A percentile compares a stretch with the other conserved stretches of the same genome.
Conservation (phyloP, 2,329 filamentous ascomycete genomes). For the Curvularia sp. region DNA sequence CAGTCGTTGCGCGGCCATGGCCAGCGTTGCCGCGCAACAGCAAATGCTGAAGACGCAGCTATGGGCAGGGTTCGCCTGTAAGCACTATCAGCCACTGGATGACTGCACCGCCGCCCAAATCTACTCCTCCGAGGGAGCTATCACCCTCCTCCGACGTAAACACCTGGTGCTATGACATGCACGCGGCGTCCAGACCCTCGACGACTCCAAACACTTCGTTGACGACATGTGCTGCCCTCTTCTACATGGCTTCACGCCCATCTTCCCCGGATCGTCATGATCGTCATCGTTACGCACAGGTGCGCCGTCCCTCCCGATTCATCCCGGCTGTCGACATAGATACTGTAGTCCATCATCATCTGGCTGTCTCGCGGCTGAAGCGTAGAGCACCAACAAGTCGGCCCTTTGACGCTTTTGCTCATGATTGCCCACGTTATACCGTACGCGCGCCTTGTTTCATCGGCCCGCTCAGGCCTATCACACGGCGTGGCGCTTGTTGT, state of each 20-base stretch:
- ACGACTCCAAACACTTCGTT: neutral
- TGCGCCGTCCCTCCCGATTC: neutral
- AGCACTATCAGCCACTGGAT: constrained; percentile 13
- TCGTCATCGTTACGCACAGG: constrained; percentile 21
- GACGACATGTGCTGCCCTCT: constrained; percentile 8
- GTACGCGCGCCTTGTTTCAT: neutral
- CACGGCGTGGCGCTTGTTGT: neutral
- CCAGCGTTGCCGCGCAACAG: constrained; percentile 26
- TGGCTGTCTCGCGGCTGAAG: too few relatives aligned
- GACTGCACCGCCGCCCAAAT: constrained; percentile 11
- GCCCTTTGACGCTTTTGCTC: neutral
- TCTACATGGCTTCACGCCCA: neutral
- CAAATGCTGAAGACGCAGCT: constrained; percentile 24
- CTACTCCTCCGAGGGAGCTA: constrained; percentile 13
- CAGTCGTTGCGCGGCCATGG: constrained; percentile 23
- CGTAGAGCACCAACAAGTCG: neutral
- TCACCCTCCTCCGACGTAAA: constrained; percentile 17
- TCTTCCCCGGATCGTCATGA: constrained; percentile 24
- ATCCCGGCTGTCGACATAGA: too few relatives aligned
- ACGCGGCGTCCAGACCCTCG: constrained; percentile 8
- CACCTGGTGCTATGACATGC: constrained; percentile 16
- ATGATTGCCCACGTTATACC: neutral
- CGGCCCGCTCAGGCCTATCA: neutral
- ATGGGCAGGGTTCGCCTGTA: constrained; percentile 16
- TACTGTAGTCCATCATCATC: too few relatives aligned